phyloP scores from a whole-genome alignment of 306 rosid genomes.

The Fragaria vesca region DNA sequence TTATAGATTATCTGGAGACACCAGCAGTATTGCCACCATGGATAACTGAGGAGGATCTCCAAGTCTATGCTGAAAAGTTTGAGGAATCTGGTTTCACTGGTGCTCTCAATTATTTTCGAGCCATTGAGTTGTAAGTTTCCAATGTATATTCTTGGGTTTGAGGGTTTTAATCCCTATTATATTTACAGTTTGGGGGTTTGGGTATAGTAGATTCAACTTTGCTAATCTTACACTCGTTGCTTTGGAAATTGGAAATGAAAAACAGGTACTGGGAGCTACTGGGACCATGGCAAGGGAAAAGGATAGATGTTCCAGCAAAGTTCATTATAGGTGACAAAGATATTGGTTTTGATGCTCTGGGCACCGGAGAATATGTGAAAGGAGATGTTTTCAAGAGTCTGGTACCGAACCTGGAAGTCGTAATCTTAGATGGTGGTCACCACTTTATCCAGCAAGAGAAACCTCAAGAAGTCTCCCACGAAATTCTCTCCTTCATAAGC shows the following conservation, averaged over 20 bases:
- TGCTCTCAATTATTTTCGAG: constrained; percentile 67
- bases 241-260: background rate
- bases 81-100: constrained; percentile 81
- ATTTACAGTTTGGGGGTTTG: background rate
- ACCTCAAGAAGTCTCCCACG: constrained; percentile 24
- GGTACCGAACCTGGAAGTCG: constrained; percentile 19
- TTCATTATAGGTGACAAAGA: constrained; percentile 13
- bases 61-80: constrained; percentile 59
- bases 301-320: constrained; percentile 11
- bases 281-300: constrained; percentile 15
- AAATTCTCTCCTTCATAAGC: constrained; percentile 26
- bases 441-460: constrained; percentile 32
- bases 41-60: constrained; percentile 68
- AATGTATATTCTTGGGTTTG: background rate
- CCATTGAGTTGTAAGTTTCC: constrained; percentile 53
- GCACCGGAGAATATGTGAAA: constrained; percentile 13
- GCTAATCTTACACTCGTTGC: background rate
- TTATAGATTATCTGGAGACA: constrained; percentile 62
- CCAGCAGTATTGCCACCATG: constrained; percentile 61
- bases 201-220: background rate
- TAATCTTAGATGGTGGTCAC: constrained; percentile 25
- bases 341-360: constrained; percentile 1
- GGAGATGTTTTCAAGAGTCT: constrained; percentile 17
- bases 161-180: background rate
- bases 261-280: constrained; percentile 13